Percentiles rank a stretch among this genome's conserved stretches.
Conservation (phyloP, 768 basidiomycete species). For the Rossbeevera mucosa region DNA sequence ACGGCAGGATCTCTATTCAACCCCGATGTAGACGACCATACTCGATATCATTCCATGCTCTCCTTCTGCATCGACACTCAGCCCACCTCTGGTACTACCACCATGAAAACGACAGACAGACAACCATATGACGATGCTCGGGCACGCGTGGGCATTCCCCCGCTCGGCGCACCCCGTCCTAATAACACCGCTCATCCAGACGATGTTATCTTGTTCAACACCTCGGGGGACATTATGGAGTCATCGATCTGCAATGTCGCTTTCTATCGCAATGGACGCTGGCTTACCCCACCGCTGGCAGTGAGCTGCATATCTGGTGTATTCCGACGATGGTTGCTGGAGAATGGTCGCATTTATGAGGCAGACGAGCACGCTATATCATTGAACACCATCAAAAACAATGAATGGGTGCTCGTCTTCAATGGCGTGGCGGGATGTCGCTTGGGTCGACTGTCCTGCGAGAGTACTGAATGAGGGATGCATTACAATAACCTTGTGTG, state of each 20-base stretch:
- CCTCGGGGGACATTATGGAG: slow-evolving; percentile 50
- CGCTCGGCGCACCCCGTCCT: slow-evolving; percentile 14
- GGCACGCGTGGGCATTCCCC: slow-evolving; percentile 44
- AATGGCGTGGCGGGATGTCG: slow-evolving; percentile 72
- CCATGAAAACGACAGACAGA: slow-evolving; percentile 69
- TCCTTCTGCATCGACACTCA: slow-evolving; percentile 52
- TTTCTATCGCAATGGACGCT: slow-evolving; percentile 48
- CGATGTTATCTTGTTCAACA: slow-evolving; percentile 67
- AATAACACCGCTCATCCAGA: slow-evolving; percentile 16
- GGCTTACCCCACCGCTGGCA: slow-evolving; percentile 61
- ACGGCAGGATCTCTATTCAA: slow-evolving; percentile 34
- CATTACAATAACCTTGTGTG: slow-evolving; percentile 1
- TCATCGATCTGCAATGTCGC: slow-evolving; percentile 70
- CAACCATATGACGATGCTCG: slow-evolving; percentile 59
- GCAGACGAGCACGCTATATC: slow-evolving; percentile 41
- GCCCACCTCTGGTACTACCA: slow-evolving; percentile 46
- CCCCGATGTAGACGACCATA: slow-evolving; percentile 28
- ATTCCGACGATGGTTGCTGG: slow-evolving; percentile 63
- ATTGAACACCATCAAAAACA: slow-evolving; percentile 39
- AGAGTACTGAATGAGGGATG: neutral
- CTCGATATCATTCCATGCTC: slow-evolving; percentile 34
- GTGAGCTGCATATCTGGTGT: slow-evolving; percentile 74
- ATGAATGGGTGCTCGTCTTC: slow-evolving; percentile 66
- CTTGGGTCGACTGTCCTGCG: slow-evolving; percentile 37
- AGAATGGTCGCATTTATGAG: slow-evolving; percentile 52